Conservation (phyloP, 805 yeast species). For the Schwanniomyces pseudopolymorphus region DNA sequence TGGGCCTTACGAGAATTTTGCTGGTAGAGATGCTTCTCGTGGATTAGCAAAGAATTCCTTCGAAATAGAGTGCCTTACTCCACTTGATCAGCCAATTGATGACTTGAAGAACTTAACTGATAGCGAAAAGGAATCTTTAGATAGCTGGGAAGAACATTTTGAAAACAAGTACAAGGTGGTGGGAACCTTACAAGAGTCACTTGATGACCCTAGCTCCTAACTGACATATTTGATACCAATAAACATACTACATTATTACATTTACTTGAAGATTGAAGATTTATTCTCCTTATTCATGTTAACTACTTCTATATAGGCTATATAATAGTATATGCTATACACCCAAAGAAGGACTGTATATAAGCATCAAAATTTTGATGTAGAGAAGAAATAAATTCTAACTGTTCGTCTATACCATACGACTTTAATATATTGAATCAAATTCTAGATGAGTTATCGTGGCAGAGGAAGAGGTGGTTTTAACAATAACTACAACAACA, state of each 20-base stretch:
- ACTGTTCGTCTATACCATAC: not conserved
- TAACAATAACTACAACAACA: conserved; percentile 14
- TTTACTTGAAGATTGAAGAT: too few species aligned
- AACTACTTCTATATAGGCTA: not conserved
- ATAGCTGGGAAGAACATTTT: conserved; percentile 86
- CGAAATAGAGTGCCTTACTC: conserved; percentile 62
- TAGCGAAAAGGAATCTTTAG: conserved; percentile 64
- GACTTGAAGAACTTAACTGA: conserved; percentile 56
- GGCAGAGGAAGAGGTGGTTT: conserved; percentile 36
- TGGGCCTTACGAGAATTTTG: conserved; percentile 92
- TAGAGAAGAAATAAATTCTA: not conserved
- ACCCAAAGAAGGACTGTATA: not conserved
- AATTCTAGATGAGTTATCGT: conserved; percentile 31
- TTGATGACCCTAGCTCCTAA: conserved; percentile 3
- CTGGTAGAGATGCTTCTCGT: conserved; percentile 93
- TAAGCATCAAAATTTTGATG: not conserved
- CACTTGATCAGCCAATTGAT: conserved; percentile 79
- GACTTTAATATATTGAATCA: not conserved
- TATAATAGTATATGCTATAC: not conserved
- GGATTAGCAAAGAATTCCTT: conserved; percentile 89
- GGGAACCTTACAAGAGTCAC: conserved; percentile 53
- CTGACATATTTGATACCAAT: too few species aligned
- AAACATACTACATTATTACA: too few species aligned
- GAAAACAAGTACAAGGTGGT: conserved; percentile 76
- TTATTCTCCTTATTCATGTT: too few species aligned